phyloP scores from a whole-genome alignment of 2,329 filamentous ascomycete species.

The Aspergillus phoenicis region DNA sequence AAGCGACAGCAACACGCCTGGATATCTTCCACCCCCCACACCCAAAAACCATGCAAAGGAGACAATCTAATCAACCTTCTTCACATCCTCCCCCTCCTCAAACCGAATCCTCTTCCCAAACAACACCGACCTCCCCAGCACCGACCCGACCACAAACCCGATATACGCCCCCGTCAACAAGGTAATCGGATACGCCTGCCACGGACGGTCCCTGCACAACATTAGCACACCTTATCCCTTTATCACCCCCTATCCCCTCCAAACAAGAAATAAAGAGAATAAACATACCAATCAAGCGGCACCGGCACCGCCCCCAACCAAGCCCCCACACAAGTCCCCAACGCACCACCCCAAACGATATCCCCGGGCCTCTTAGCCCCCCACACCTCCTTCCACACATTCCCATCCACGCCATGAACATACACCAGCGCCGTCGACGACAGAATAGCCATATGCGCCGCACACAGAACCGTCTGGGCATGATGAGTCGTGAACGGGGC shows the following conservation, averaged over 20 bases:
- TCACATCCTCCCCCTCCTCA: constrained; percentile 23
- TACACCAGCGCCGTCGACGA: constrained; percentile 81
- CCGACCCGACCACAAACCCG: constrained; percentile 60
- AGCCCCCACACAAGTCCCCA: constrained; percentile 78
- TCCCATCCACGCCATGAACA: constrained; percentile 73
- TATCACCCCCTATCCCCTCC: too few species aligned
- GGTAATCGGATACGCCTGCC: constrained; percentile 97
- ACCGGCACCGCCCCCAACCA: constrained; percentile 96
- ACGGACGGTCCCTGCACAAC: constrained; percentile 74
- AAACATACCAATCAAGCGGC: constrained; percentile 78
- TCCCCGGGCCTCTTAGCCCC: constrained; percentile 74
- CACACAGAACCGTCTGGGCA: constrained; percentile 75
- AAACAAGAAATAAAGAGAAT: not conserved
- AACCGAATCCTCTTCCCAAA: constrained; percentile 42
- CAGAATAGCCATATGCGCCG: constrained; percentile 79
- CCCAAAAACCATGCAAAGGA: too few species aligned
- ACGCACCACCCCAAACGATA: constrained; percentile 76
- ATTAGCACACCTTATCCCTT: not conserved
- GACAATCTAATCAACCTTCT: constrained; percentile 4
- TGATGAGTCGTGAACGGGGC: constrained; percentile 84
- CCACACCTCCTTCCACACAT: constrained; percentile 70
- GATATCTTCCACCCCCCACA: not conserved
- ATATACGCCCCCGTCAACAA: constrained; percentile 80
- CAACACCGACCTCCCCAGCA: constrained; percentile 19
- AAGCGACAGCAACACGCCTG: too few species aligned